These are phyloP conservation scores for Eucalyptus polybractea DNA, from an alignment of 345 rosid genomes.

Conservation along the genomic window DNA sequence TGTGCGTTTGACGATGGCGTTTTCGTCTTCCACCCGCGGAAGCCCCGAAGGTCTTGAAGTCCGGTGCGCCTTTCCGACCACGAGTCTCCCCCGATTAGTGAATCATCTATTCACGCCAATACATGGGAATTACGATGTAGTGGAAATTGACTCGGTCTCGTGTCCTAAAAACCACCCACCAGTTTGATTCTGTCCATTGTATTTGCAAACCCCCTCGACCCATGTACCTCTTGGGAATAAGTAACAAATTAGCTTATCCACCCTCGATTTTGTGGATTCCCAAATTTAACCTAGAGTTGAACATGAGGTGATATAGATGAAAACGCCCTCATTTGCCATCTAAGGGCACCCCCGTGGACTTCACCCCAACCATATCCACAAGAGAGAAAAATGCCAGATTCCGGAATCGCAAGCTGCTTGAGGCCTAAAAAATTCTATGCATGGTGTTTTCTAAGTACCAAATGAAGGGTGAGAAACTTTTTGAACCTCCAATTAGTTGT, in stretches of 20 bases:
- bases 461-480: not conserved
- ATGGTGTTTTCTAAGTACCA: not conserved
- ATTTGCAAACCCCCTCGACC: not conserved
- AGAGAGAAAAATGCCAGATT: not conserved
- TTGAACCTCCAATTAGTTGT: not conserved
- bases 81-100: not conserved
- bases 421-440: not conserved
- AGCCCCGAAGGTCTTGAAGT: not conserved
- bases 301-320: not conserved
- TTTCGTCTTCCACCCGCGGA: not conserved
- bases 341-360: not conserved
- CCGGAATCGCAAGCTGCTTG: not conserved
- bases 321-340: not conserved
- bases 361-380: not conserved
- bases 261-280: not conserved
- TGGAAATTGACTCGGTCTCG: not conserved
- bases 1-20: not conserved
- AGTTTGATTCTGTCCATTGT: not conserved
- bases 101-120: not conserved
- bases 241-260: rapidly evolving
- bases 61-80: not conserved
- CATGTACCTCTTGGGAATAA: not conserved
- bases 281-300: not conserved
- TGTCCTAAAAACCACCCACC: not conserved
- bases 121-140: not conserved